Percentiles rank a stretch among this genome's conserved stretches.
Evolutionary conservation across 495 filamentous ascomycete species (phyloP).

Genomic region (Chaetomium cochliodes): DNA sequence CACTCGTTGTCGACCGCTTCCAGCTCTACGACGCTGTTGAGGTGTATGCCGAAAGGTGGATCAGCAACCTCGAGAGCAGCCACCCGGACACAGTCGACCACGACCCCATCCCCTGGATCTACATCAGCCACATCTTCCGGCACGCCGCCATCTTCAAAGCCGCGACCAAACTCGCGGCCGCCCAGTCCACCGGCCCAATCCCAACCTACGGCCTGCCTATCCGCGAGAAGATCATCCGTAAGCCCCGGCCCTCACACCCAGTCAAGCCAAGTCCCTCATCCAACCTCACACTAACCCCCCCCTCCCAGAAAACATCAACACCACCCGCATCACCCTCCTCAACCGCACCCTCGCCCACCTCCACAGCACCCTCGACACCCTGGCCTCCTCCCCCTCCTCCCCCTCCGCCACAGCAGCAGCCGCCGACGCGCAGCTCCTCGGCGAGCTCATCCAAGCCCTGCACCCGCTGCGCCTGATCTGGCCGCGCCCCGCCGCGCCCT

Average conservation of each 20-base stretch:
- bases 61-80: conserved; percentile 22
- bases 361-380: conserved; percentile 22
- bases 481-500: conserved; percentile 29
- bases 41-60: conserved; percentile 49
- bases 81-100: conserved; percentile 18
- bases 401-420: conserved; percentile 15
- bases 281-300: neutral
- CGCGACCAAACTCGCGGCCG: conserved; percentile 24
- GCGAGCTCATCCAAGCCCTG: conserved; percentile 32
- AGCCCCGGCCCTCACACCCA: neutral
- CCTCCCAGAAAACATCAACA: conserved; percentile 28
- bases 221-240: conserved; percentile 34
- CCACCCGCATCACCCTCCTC: conserved; percentile 26
- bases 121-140: conserved; percentile 32
- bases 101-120: conserved; percentile 34
- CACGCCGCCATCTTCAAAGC: conserved; percentile 30
- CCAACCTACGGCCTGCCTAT: conserved; percentile 29
- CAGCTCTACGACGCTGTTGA: conserved; percentile 45
- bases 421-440: conserved; percentile 33
- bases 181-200: conserved; percentile 26
- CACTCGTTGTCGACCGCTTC: conserved; percentile 54
- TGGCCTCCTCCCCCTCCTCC: conserved; percentile 14
- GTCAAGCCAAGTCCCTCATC: too few species aligned
- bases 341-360: conserved; percentile 21
- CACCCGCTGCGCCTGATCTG: conserved; percentile 23